Percentiles rank a stretch among this genome's conserved stretches.
phyloP scores from a whole-genome alignment of 345 rosid genomes.

The Cardiospermum halicacabum region DNA sequence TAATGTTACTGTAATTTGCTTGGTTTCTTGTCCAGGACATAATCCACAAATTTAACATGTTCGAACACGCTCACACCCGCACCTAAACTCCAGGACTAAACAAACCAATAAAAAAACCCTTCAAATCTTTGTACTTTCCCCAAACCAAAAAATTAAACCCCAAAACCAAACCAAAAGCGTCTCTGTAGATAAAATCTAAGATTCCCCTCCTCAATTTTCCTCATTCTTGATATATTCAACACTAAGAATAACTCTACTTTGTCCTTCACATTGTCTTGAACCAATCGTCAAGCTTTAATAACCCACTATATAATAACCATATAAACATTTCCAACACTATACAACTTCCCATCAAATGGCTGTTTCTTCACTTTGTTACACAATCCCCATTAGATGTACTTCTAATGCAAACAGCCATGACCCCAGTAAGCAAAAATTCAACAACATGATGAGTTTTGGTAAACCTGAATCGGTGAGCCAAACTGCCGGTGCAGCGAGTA shows the following conservation, averaged over 20 bases:
- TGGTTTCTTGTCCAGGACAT: background rate
- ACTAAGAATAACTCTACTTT: conserved; percentile 8
- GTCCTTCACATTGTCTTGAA: background rate
- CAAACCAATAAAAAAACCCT: background rate
- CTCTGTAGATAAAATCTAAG: background rate
- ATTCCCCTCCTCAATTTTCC: background rate
- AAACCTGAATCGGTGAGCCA: conserved; percentile 17
- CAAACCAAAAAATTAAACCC: background rate
- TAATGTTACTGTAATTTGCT: too few species aligned
- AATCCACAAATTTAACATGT: background rate
- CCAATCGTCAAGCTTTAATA: background rate
- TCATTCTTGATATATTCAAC: conserved; percentile 17
- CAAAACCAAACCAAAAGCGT: background rate
- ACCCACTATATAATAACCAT: conserved; percentile 26
- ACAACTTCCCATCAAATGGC: background rate
- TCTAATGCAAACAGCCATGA: conserved; percentile 16
- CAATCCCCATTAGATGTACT: conserved; percentile 22
- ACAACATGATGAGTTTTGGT: conserved; percentile 17
- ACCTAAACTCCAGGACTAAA: conserved; percentile 6
- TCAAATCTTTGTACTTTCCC: background rate
- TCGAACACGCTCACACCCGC: conserved; percentile 1
- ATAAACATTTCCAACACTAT: conserved; percentile 30
- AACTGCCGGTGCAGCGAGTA: conserved; percentile 21
- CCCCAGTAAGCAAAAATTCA: conserved; percentile 24
- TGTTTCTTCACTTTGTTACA: conserved; percentile 20